phyloP scores from a whole-genome alignment of 1,139 yeast species.

The Geotrichum europaeum region DNA sequence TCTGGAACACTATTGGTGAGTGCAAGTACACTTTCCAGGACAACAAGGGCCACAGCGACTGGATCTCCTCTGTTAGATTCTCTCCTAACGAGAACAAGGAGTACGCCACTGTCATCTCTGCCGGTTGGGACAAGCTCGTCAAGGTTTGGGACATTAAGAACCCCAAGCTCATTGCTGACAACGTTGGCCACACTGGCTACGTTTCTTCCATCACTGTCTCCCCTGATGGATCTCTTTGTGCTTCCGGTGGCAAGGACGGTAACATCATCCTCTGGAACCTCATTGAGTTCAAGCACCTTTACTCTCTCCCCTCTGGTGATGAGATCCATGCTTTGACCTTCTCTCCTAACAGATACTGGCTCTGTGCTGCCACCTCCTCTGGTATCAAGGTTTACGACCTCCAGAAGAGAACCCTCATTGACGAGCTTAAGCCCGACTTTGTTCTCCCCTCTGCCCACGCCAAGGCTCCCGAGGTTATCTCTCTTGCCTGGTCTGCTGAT shows the following conservation, averaged over 20 bases:
- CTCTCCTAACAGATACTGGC: conserved; percentile 99
- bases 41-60: conserved; percentile 86
- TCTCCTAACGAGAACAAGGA: conserved; percentile 60
- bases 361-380: conserved; percentile 98
- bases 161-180: conserved; percentile 88
- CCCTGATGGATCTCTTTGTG: conserved; percentile 99
- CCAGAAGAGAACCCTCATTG: conserved; percentile 92
- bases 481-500: conserved; percentile 99
- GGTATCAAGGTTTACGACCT: conserved; percentile 98
- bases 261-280: conserved; percentile 98
- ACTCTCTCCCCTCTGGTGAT: conserved; percentile 93
- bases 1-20: conserved; percentile 99
- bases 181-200: conserved; percentile 99
- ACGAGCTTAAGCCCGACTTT: conserved; percentile 98
- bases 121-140: conserved; percentile 98
- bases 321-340: conserved; percentile 98
- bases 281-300: conserved; percentile 79
- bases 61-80: conserved; percentile 98
- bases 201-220: conserved; percentile 95
- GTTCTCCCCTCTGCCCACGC: conserved; percentile 77
- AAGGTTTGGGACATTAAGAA: conserved; percentile 95
- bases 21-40: conserved; percentile 81
- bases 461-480: conserved; percentile 97
- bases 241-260: conserved; percentile 99
- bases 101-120: conserved; percentile 79